Conservation (phyloP, 2,329 filamentous ascomycete genomes). For the Paraphaeosphaeria sporulosa region DNA sequence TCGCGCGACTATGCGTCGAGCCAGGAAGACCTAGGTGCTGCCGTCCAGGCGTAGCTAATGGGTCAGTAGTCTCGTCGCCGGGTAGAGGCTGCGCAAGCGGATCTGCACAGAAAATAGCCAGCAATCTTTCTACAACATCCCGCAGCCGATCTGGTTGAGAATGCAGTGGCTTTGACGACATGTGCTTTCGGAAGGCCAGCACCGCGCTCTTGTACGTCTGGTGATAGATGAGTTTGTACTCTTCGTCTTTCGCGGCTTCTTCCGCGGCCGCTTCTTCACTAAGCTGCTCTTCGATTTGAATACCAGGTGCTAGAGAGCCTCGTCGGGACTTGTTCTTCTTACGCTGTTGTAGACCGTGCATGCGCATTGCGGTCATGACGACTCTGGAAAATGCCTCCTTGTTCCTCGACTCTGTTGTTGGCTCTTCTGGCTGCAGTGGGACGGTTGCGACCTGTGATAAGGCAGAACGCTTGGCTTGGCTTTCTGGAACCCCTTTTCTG, state of each 20-base stretch:
- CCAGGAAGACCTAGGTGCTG: constrained; percentile 28
- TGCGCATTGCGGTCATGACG: constrained; percentile 62
- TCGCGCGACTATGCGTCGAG: constrained; percentile 33
- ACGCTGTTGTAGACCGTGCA: constrained; percentile 58
- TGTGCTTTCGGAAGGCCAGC: constrained; percentile 56
- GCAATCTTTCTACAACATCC: constrained; percentile 57
- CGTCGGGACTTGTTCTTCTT: constrained; percentile 45
- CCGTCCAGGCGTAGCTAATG: constrained; percentile 39
- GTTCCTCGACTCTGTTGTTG: constrained; percentile 52
- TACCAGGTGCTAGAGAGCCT: constrained; percentile 31
- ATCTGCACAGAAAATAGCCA: constrained; percentile 57
- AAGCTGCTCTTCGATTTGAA: constrained; percentile 22
- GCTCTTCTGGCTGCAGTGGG: constrained; percentile 38
- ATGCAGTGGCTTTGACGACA: constrained; percentile 47
- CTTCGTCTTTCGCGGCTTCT: constrained; percentile 53
- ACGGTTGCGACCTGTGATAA: constrained; percentile 46
- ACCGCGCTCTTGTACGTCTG: constrained; percentile 59
- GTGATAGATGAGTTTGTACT: constrained; percentile 62
- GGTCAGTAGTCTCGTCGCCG: constrained; percentile 19
- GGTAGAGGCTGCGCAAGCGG: constrained; percentile 44
- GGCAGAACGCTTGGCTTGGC: constrained; percentile 38
- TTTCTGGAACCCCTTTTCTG: constrained; percentile 37
- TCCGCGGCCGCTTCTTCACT: constrained; percentile 31
- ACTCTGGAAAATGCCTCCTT: constrained; percentile 59
- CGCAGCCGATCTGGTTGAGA: constrained; percentile 53